These are phyloP conservation scores for Sugiyamaella paludigena DNA, from an alignment of 1,139 yeast species.

Conservation along the genomic window DNA sequence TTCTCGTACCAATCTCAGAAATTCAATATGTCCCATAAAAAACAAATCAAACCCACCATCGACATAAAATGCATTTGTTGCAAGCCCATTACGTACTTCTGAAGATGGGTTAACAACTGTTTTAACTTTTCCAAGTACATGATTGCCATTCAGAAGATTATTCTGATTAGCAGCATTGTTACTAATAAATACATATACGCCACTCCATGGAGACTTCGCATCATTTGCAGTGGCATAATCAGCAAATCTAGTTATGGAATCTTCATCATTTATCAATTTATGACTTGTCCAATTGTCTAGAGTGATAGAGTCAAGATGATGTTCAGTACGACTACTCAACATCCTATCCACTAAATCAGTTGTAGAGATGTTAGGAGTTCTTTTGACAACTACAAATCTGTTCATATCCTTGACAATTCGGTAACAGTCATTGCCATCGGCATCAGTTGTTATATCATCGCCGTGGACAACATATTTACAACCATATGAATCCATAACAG, in stretches of 20 bases:
- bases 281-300: slow-evolving; percentile 26
- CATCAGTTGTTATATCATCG: slow-evolving; percentile 95
- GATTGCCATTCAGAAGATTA: slow-evolving; percentile 12
- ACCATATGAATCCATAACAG: slow-evolving; percentile 66
- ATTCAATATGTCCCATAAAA: slow-evolving; percentile 89
- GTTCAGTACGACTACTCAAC: slow-evolving; percentile 55
- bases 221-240: slow-evolving; percentile 66
- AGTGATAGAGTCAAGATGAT: slow-evolving; percentile 50
- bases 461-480: slow-evolving; percentile 95
- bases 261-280: slow-evolving; percentile 21
- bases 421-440: slow-evolving; percentile 91
- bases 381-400: slow-evolving; percentile 80
- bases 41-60: slow-evolving; percentile 91
- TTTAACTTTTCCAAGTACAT: slow-evolving; percentile 12
- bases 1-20: slow-evolving; percentile 48
- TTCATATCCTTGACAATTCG: slow-evolving; percentile 79
- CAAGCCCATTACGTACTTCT: slow-evolving; percentile 22
- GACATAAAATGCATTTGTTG: slow-evolving; percentile 50
- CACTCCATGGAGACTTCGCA: slow-evolving; percentile 61
- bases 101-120: slow-evolving; percentile 36
- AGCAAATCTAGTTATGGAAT: slow-evolving; percentile 43
- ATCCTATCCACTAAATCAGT: slow-evolving; percentile 94
- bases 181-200: slow-evolving; percentile 47
- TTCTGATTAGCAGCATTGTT: slow-evolving; percentile 14
- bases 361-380: slow-evolving; percentile 92